Conservation (phyloP, 2,329 filamentous ascomycete genomes). For the Scolecobasidium constrictum region DNA sequence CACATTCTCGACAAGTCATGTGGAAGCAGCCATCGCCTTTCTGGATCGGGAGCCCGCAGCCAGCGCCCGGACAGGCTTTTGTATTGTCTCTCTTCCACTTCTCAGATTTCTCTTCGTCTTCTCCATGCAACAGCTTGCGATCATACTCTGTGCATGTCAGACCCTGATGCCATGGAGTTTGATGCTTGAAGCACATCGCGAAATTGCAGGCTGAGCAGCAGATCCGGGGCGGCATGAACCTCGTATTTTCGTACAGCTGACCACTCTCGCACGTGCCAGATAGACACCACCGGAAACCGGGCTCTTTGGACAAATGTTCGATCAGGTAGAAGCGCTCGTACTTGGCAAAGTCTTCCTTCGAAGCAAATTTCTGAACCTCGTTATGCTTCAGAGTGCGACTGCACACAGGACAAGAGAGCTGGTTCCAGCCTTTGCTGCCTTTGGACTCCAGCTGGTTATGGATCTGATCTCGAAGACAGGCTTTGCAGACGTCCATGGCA, state of each 20-base stretch:
- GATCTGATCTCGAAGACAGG: not conserved
- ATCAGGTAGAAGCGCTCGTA: conserved; percentile 1
- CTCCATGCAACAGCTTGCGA: not conserved
- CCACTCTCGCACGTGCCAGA: not conserved
- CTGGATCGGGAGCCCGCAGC: not conserved
- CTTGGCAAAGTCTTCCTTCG: not conserved
- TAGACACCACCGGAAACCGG: conserved; percentile 3
- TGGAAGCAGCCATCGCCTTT: not conserved
- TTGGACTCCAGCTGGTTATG: not conserved
- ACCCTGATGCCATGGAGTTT: not conserved
- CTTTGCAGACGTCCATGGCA: conserved; percentile 2
- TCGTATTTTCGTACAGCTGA: not conserved
- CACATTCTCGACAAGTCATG: not conserved
- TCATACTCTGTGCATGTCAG: conserved; percentile 1
- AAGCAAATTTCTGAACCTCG: not conserved
- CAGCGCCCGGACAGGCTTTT: not conserved
- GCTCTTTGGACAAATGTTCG: not conserved
- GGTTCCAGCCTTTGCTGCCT: not conserved
- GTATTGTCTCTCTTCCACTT: not conserved
- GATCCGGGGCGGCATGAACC: not conserved
- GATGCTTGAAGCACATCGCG: conserved; percentile 1
- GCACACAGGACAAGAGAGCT: not conserved
- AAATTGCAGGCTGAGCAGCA: not conserved
- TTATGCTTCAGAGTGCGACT: not conserved
- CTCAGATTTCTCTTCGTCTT: not conserved